These are phyloP conservation scores for Lentinula boryana DNA, from an alignment of 768 basidiomycete genomes.

Conservation along the genomic window DNA sequence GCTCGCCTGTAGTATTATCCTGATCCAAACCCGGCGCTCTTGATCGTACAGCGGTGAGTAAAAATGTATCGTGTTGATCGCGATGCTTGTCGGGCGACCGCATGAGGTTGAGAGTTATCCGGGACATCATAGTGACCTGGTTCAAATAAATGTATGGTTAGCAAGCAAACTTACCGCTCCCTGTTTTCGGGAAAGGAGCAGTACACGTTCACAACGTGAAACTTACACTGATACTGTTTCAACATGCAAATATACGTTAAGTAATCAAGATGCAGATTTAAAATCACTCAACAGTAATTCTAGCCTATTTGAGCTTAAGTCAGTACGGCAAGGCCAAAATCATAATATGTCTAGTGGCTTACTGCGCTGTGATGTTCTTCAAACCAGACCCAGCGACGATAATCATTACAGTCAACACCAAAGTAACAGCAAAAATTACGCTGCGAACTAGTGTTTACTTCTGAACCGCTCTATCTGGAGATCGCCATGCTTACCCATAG, in stretches of 20 bases:
- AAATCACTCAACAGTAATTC: not conserved
- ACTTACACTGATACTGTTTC: not conserved
- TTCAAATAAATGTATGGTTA: not conserved
- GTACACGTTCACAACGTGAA: not conserved
- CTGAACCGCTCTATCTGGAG: too few relatives aligned
- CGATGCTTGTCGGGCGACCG: not conserved
- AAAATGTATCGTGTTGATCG: not conserved
- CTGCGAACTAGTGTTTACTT: not conserved
- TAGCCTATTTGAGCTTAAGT: not conserved
- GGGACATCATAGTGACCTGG: not conserved
- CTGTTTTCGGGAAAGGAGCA: not conserved
- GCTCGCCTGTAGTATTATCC: not conserved
- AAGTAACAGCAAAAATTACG: not conserved
- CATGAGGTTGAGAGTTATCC: conserved; percentile 1
- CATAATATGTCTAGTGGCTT: not conserved
- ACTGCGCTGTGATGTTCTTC: conserved; percentile 5
- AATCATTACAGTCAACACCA: not conserved
- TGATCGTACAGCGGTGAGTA: not conserved
- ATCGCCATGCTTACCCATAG: not conserved
- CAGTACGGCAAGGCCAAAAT: not conserved
- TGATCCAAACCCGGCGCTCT: not conserved
- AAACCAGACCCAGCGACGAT: conserved; percentile 4
- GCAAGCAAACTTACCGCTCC: not conserved
- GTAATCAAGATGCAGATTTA: not conserved
- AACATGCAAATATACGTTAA: not conserved